Conservation (phyloP, 768 basidiomycete species). For the Termitomyces eurrhizus region DNA sequence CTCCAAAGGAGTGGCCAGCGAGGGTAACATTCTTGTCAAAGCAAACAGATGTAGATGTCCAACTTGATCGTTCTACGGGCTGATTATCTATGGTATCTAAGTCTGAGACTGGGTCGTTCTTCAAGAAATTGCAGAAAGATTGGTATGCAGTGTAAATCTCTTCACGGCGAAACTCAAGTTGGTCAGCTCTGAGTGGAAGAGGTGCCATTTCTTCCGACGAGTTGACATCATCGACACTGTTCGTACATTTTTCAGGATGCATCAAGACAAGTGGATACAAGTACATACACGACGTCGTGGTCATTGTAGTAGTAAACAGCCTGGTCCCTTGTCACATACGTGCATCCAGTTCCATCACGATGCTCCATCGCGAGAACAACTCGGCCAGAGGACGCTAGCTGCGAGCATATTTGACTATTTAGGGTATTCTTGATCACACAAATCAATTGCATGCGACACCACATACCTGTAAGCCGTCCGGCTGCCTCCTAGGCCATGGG, state of each 20-base stretch:
- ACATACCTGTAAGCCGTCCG: slow-evolving; percentile 63
- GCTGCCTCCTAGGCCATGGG: slow-evolving; percentile 78
- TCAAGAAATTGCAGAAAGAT: slow-evolving; percentile 55
- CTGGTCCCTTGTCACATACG: slow-evolving; percentile 34
- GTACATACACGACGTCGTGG: slow-evolving; percentile 49
- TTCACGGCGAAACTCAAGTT: slow-evolving; percentile 62
- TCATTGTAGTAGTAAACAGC: slow-evolving; percentile 51
- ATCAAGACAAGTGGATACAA: neutral
- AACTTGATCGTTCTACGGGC: slow-evolving; percentile 35
- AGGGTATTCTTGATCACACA: neutral
- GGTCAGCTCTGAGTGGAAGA: slow-evolving; percentile 57
- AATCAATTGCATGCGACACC: neutral
- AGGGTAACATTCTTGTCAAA: slow-evolving; percentile 33
- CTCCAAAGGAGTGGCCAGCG: slow-evolving; percentile 45
- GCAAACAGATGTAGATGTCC: slow-evolving; percentile 31
- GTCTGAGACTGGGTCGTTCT: slow-evolving; percentile 26
- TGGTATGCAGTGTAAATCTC: slow-evolving; percentile 66
- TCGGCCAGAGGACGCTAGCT: slow-evolving; percentile 72
- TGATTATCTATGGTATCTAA: slow-evolving; percentile 35
- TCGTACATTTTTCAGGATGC: neutral
- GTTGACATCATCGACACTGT: slow-evolving; percentile 27
- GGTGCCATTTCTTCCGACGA: slow-evolving; percentile 22
- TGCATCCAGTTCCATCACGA: slow-evolving; percentile 73
- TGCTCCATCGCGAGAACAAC: slow-evolving; percentile 84
- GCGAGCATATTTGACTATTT: slow-evolving; percentile 62